Base-by-base conservation (phyloP, 352 stramenopile species). In the Thraustochytrium sp. region DNA sequence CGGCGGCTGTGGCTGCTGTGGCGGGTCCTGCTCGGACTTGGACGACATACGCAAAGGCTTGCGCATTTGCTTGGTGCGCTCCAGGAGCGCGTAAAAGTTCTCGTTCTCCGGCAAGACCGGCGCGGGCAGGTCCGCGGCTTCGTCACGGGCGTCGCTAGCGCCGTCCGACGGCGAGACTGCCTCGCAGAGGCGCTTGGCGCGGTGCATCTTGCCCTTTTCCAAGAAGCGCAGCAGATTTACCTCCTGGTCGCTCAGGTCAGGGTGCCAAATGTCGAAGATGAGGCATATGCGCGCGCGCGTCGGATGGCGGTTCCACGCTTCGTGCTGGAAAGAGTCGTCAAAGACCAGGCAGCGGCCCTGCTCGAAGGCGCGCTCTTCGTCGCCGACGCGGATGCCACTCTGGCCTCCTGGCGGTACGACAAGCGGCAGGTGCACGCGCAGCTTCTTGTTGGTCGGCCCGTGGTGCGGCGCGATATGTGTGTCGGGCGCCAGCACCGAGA, bases 321-420 rank as follows among this genome's bases (percentile, higher is more conserved):
- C 93, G 87, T 99, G 97, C 88, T 99, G 93, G 87, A 98, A 99
- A 34, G 92, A 97, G 89, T 99, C 97, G 87, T 99, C 96, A 82
- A 99, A 98, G 3, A 99, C 85, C 38, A 98, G 89, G n/a, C 93
- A 95, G 55, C 97, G 92, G 62, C 94, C 95, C 84, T 96, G 89
- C 53, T 92, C 73, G 64, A 92, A 93, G 23, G 89, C 42, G 31
- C 94, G 86, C 11, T 89, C 87, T 64, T 94, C 86, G 62, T 89
- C 86, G 16, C 91, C 92, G 26, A 92, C 91, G 36, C 92, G 91
- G 34, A 96, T 86, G 21, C 68, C 68, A 34, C 48, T 65, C 21
- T 4, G 21, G 18, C 21, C 85, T 13, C 78, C 53, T 13, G 85
- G 49, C n/a, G 92, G 92, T 21, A 95, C 91, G n/a, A 96, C 85